Evolutionary conservation across 495 filamentous ascomycete genomes (phyloP), one percentile per base, ranked within the genome.

Genomic region (Neurospora cerealis): DNA sequence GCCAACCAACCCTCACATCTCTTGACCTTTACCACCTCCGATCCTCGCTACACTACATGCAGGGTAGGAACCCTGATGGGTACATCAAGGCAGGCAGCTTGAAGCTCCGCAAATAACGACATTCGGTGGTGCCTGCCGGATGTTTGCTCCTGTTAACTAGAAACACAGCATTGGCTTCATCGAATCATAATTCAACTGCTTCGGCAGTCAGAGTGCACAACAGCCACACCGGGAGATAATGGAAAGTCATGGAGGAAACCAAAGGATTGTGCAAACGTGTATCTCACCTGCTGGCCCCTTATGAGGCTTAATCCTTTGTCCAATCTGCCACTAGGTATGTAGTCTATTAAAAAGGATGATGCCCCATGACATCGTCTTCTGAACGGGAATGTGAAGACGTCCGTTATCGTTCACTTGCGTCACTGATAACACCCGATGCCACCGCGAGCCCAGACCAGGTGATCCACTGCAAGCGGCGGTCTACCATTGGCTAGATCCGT

Each of bases 401-500:
- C 54, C 34, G 69, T 79, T 79, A 80, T 78, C 78, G 73, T 44
- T 44, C 73, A 21, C 73, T 81, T 81, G 80, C 80, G 80, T 81
- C 80, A 81, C 80, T 73, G 80, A 81, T 81, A 80, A 78, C 66
- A 62, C 48, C 38, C 69, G 70, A 62, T 44, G 72, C 78, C 74
- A 72, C 76, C 74, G 73, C 21, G 15, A 38, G 46, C 28, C 42
- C 48, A 69, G 71, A 62, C 71, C 34, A 72, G 34, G 28, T 62
- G 32, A 42, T 39, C n/a, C 69, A 17, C 69, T 32, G 34, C 9
- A 70, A 37, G 19, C 42, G 21, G 70, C 40, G 15, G 9, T 36
- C 70, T 17, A 1, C 32, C 28, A 66, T 66, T 66, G 54, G 54
- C 54, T 34, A 15, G 15, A 34, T 66, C 28, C 24, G 6, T 32